These are phyloP conservation scores for Aspergillaceae sp. DNA, from an alignment of 2,329 filamentous ascomycete genomes.

Conservation along the genomic window DNA sequence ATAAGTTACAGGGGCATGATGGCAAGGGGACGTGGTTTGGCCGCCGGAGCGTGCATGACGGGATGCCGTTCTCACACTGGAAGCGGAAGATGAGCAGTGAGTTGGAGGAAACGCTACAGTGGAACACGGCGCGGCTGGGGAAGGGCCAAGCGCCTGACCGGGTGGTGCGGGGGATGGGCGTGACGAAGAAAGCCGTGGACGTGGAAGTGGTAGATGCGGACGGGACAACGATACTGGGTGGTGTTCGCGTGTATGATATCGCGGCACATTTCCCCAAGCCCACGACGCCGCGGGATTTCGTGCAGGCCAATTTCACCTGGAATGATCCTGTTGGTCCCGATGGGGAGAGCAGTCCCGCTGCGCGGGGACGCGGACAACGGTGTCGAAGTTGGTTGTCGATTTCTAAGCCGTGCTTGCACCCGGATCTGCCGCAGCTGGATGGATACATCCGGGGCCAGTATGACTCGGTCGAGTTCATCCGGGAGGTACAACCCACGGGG, in stretches of 20 bases:
- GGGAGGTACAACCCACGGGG: conserved; percentile 56
- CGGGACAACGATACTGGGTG: conserved; percentile 13
- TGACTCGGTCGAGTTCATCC: conserved; percentile 83
- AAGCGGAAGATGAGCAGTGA: conserved; percentile 67
- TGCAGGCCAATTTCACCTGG: conserved; percentile 67
- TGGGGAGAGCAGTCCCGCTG: conserved; percentile 21
- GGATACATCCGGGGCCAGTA: conserved; percentile 79
- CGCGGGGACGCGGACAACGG: conserved; percentile 12
- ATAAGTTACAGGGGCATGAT: conserved; percentile 70
- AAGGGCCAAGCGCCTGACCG: conserved; percentile 60
- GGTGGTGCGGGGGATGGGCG: conserved; percentile 76
- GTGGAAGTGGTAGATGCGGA: conserved; percentile 45
- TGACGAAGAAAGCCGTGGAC: conserved; percentile 64
- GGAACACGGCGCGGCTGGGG: conserved; percentile 59
- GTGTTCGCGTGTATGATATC: conserved; percentile 62
- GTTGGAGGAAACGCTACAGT: conserved; percentile 67
- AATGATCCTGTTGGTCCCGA: conserved; percentile 12
- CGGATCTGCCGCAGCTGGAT: conserved; percentile 58
- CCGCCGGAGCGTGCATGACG: conserved; percentile 70
- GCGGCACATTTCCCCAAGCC: conserved; percentile 87
- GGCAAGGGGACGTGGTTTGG: conserved; percentile 86
- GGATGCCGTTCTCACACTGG: conserved; percentile 68
- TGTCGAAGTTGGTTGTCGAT: conserved; percentile 73
- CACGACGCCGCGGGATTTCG: conserved; percentile 78
- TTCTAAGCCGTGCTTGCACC: conserved; percentile 74